phyloP scores from a whole-genome alignment of 495 filamentous ascomycete genomes.

The Melanomma pulvis-pyrius region DNA sequence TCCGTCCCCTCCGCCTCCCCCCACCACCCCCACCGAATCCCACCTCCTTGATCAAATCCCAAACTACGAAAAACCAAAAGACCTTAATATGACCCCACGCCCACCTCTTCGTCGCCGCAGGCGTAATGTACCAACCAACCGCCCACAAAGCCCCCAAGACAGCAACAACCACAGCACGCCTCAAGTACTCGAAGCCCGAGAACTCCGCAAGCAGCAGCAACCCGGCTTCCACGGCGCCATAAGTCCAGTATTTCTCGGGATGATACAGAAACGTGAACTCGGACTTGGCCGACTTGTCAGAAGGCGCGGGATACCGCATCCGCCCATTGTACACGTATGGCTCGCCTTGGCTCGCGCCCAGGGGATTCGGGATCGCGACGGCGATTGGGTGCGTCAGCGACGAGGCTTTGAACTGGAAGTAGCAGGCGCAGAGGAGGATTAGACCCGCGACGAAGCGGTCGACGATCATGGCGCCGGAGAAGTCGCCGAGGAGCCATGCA shows the following conservation, averaged over 20 bases:
- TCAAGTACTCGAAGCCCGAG: neutral
- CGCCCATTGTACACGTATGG: conserved; percentile 9
- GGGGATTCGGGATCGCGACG: conserved; percentile 7
- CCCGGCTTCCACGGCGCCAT: neutral
- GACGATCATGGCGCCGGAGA: conserved; percentile 2
- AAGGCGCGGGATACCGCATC: neutral
- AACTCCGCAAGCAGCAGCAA: conserved; percentile 2
- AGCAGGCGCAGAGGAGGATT: conserved; percentile 5
- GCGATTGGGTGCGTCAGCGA: neutral
- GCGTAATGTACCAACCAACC: conserved; percentile 13
- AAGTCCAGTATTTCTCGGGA: neutral
- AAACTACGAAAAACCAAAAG: conserved; percentile 9
- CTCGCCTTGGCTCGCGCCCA: neutral
- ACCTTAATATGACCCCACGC: conserved; percentile 18
- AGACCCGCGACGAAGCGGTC: conserved; percentile 16
- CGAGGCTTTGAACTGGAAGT: conserved; percentile 6
- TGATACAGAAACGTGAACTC: conserved; percentile 10
- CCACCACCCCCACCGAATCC: conserved; percentile 3
- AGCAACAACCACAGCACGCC: neutral
- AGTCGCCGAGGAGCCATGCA: neutral
- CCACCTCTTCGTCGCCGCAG: conserved; percentile 5
- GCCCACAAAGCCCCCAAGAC: conserved; percentile 10
- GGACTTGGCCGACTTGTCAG: neutral
- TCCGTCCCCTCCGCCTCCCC: conserved; percentile 6
- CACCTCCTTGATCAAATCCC: conserved; percentile 13